Evolutionary conservation across 805 yeast species (phyloP), one percentile per base, ranked within the genome.

Genomic region (Candida succiphila): DNA sequence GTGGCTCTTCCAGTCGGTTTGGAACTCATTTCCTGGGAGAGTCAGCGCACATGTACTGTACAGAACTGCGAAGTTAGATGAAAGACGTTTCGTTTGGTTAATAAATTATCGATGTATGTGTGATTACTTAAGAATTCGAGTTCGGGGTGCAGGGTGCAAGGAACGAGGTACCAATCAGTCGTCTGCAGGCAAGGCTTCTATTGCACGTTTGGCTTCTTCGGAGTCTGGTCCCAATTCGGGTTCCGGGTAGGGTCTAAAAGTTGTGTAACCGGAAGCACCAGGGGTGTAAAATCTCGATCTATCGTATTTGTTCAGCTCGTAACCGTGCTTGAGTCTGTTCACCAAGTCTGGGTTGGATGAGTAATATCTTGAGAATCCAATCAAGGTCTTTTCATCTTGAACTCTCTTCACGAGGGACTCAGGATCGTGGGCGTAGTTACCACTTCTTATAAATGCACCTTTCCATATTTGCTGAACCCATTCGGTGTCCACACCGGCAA

Each of bases 311-410:
- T 56, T 58, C 39, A 68, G 51, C 10, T 46, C 44, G 9, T 19
- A 29, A 4, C 67, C 71, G 14, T 61, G 46, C 25, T 51, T 44
- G 19, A 67, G 49, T 37, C 69, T 53, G 7, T 46, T 17, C 3
- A 51, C 52, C 14, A 68, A 51, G 43, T 67, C 72, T 5, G 72
- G 73, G 40, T 67, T 68, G 1, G 72, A 53, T 10, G 56, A 61
- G 42, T 39, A 67, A 37, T 48, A 53, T 44, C 73, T 52, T 10
- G 61, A 48, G 34, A 52, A 48, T 2, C 58, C 69, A 37, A 64
- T 51, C 36, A 67, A 51, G 3, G 75, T 69, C 40, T 65, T 51
- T 26, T 56, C 55, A 35, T 61, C 56, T 13, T 27, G 26, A n/a
- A 43, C 27, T 27, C 38, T 39, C 4, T 36, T 27, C 44, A 17